Conservation (phyloP, 768 basidiomycete species). For the Lactarius evosmus region DNA sequence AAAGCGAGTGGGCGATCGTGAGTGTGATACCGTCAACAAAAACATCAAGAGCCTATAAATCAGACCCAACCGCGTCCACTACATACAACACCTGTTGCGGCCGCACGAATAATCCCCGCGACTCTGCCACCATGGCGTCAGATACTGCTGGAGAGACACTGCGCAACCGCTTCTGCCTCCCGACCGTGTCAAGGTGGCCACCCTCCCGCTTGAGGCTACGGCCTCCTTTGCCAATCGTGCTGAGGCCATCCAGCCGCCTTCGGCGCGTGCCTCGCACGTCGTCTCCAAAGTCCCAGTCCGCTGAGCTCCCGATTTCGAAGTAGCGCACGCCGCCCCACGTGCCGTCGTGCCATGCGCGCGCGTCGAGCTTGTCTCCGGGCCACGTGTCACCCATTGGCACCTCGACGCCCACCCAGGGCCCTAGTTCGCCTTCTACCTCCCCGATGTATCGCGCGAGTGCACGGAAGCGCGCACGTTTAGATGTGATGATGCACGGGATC, state of each 20-base stretch:
- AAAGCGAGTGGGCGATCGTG: constrained; percentile 9
- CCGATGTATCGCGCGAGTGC: constrained; percentile 88
- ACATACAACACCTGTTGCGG: constrained; percentile 87
- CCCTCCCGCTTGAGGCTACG: constrained; percentile 52
- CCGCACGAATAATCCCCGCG: constrained; percentile 73
- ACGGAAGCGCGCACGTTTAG: constrained; percentile 77
- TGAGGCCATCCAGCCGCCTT: constrained; percentile 37
- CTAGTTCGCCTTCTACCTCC: constrained; percentile 74
- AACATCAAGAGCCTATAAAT: constrained; percentile 21
- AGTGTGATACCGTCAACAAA: constrained; percentile 4
- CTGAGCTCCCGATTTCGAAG: constrained; percentile 68
- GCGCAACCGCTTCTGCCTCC: constrained; percentile 54
- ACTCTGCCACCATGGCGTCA: constrained; percentile 58
- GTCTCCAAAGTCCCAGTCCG: constrained; percentile 63
- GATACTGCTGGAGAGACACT: constrained; percentile 66
- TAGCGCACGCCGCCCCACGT: constrained; percentile 78
- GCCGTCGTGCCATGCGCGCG: constrained; percentile 86
- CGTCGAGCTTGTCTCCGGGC: constrained; percentile 49
- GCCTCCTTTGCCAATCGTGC: constrained; percentile 37
- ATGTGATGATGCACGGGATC: constrained; percentile 87
- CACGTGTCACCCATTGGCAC: constrained; percentile 67
- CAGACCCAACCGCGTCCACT: constrained; percentile 65
- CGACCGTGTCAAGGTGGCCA: constrained; percentile 45
- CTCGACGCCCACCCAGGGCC: constrained; percentile 91
- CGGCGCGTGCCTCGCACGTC: constrained; percentile 43